These are phyloP conservation scores for Entrophospora sp. DNA, from an alignment of 192 early-diverging fungal species.

Conservation along the genomic window DNA sequence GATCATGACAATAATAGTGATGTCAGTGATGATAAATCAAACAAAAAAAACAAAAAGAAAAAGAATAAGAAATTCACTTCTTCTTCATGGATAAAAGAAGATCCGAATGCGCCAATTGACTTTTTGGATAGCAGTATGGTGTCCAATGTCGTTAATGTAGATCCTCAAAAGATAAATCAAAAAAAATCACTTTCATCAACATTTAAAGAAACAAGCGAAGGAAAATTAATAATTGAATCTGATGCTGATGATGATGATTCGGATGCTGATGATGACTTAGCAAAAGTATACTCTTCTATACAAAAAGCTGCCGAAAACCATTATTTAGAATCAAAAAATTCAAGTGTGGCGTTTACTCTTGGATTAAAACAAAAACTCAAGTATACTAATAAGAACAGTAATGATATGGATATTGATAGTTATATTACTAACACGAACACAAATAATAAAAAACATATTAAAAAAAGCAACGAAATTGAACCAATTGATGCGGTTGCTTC, in stretches of 20 bases:
- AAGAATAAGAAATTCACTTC: constrained; percentile 32
- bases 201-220: constrained; percentile 66
- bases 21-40: background rate
- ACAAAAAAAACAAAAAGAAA: constrained; percentile 19
- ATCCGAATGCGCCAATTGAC: constrained; percentile 68
- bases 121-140: constrained; percentile 84
- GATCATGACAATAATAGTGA: constrained; percentile 24
- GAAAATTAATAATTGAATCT: constrained; percentile 68
- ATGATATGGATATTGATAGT: constrained; percentile 63
- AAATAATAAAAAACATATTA: too few relatives aligned
- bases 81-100: constrained; percentile 58
- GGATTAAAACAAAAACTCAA: constrained; percentile 78
- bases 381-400: constrained; percentile 58
- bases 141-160: constrained; percentile 41
- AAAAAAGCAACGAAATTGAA: too few relatives aligned
- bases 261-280: constrained; percentile 30
- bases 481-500: constrained; percentile 23
- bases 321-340: constrained; percentile 71
- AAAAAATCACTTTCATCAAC: constrained; percentile 32
- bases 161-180: constrained; percentile 31
- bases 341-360: constrained; percentile 80
- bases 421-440: too few relatives aligned
- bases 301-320: constrained; percentile 67
- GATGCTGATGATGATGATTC: constrained; percentile 30
- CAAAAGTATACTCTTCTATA: too few relatives aligned